phyloP scores from a whole-genome alignment of 129 eudicot species.

The Arctium lappa region DNA sequence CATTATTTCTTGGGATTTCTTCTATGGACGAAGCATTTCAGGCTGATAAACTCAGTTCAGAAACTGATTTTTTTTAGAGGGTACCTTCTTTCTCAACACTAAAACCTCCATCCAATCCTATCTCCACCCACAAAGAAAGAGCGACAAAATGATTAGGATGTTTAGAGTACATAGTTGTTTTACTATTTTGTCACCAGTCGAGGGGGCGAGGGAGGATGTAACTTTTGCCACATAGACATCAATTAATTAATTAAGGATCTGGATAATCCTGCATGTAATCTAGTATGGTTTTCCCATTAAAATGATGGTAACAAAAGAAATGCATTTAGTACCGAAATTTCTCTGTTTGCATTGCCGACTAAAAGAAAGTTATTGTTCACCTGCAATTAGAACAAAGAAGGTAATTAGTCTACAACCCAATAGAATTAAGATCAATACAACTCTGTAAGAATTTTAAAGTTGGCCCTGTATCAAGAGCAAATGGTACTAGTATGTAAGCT shows the following conservation, averaged over 20 bases:
- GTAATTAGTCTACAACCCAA: not conserved
- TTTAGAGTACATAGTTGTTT: too few relatives aligned
- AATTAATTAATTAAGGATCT: not conserved
- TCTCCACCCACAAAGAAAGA: too few relatives aligned
- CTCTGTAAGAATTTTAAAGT: not conserved
- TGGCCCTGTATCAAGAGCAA: not conserved
- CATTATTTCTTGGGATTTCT: too few relatives aligned
- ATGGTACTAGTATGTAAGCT: not conserved
- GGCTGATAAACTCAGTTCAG: too few relatives aligned
- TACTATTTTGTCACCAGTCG: too few relatives aligned
- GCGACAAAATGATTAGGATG: not conserved
- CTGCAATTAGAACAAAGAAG: conserved; percentile 27
- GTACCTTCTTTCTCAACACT: too few relatives aligned
- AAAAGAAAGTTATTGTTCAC: conserved; percentile 77
- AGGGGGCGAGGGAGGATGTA: too few relatives aligned
- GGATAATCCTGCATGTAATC: not conserved
- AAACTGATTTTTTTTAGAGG: too few relatives aligned
- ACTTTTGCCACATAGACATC: not conserved
- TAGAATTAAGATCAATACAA: not conserved
- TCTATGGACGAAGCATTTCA: too few relatives aligned
- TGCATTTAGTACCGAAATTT: conserved; percentile 49
- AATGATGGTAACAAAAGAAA: not conserved
- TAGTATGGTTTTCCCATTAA: not conserved
- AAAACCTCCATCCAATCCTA: too few relatives aligned
- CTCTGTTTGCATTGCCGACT: conserved; percentile 66